Base-by-base conservation (phyloP, 306 rosid species). In the Quercus ilex region DNA sequence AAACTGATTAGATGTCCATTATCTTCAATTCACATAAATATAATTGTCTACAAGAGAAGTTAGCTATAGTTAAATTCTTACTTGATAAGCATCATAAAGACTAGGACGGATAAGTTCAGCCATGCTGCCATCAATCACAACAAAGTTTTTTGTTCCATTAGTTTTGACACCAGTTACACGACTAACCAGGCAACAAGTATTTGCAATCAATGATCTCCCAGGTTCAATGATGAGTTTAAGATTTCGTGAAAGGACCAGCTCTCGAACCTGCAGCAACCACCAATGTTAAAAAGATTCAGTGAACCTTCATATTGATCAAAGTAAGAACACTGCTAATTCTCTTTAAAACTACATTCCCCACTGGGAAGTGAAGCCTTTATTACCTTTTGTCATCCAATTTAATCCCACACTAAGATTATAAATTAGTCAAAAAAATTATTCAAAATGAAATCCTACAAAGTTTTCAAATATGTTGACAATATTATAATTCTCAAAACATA, bases 91-190 rank as follows among this genome's bases (percentile, higher is more conserved):
- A 81, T 83, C 99, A 60, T 95, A 95, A 35, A 95, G 97, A 82
- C 99, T 95, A 11, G 99, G 99, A 19, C 97, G 97, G 80, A 95
- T 95, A 79, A 95, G 99, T 84, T 95, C 99, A 55, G 99, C 94
- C 98, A 93, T 93, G 83, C 99, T 93, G 74, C 99, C 99, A 78
- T 95, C 99, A 13, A 95, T 90, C 41, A 95, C 99, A 56, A 95
- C 76, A 43, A 95, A 95, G 78, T 90, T 95, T 84, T 93, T 95
- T 23, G 97, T 91, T 76, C 99, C 99, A 57, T 95, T 95, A 60
- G 97, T 95, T 86, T 95, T 95, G 79, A 95, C 97, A 43, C 99
- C 97, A 0, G 97, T 95, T 68, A 95, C 99, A 80, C 96, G 91
- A 81, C 88, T 95, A 73, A 95, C 99, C 70, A 95, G 83, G 82